A percentile compares a stretch with the other conserved stretches of the same genome.
phyloP scores from a whole-genome alignment of 1,139 yeast species.

The Geotrichum klebahnii region DNA sequence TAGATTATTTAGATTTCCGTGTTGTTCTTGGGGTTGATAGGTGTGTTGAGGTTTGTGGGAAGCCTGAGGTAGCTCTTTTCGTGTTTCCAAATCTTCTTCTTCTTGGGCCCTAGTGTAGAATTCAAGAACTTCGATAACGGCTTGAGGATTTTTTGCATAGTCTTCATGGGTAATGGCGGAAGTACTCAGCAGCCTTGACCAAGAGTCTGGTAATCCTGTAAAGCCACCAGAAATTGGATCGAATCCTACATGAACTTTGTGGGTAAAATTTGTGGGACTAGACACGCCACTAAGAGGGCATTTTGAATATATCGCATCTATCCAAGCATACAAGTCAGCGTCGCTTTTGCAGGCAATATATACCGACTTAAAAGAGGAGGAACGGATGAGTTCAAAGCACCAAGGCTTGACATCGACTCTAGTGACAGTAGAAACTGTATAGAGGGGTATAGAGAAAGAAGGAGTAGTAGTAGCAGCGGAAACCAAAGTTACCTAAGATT shows the following conservation, averaged over 20 bases:
- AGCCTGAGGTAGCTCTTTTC: slow-evolving; percentile 8
- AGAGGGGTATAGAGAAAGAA: slow-evolving; percentile 51
- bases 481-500: slow-evolving; percentile 13
- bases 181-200: slow-evolving; percentile 43
- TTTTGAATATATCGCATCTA: slow-evolving; percentile 81
- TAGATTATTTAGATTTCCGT: slow-evolving; percentile 22
- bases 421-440: slow-evolving; percentile 54
- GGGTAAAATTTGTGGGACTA: slow-evolving; percentile 46
- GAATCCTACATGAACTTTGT: slow-evolving; percentile 47
- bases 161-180: slow-evolving; percentile 48
- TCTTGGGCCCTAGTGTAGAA: slow-evolving; percentile 51
- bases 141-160: slow-evolving; percentile 46
- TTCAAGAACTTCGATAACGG: slow-evolving; percentile 80
- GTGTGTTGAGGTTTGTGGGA: too few relatives aligned
- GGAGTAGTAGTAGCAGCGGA: slow-evolving; percentile 33
- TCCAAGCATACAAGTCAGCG: slow-evolving; percentile 82
- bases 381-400: slow-evolving; percentile 76
- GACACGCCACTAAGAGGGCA: slow-evolving; percentile 76
- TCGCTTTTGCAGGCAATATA: slow-evolving; percentile 73
- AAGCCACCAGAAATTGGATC: slow-evolving; percentile 46
- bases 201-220: slow-evolving; percentile 46
- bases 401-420: slow-evolving; percentile 63
- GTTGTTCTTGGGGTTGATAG: too few relatives aligned
- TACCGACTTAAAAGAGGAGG: slow-evolving; percentile 53
- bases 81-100: slow-evolving; percentile 19